Conservation (phyloP, 208 protist species). For the Strigomonas oncopelti region DNA sequence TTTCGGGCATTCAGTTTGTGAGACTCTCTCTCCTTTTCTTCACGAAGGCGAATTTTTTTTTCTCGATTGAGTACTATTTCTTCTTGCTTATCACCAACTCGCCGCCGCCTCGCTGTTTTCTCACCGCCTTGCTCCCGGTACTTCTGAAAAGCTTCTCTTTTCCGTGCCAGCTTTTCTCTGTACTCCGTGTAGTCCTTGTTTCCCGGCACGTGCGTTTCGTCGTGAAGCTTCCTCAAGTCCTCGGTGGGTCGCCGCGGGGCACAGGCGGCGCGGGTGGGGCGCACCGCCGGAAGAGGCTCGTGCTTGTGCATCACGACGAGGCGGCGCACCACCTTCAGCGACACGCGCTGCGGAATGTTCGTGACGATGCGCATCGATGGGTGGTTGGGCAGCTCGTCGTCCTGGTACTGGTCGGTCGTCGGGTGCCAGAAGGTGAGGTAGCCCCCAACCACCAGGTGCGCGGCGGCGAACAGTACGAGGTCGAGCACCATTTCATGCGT, state of each 20-base stretch:
- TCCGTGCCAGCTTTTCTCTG: constrained; percentile 16
- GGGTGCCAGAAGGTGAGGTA: constrained; percentile 93
- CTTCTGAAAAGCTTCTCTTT: background rate
- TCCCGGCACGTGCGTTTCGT: constrained; percentile 55
- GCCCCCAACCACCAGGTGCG: constrained; percentile 80
- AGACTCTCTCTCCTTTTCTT: constrained; percentile 38
- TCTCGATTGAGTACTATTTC: too few relatives aligned
- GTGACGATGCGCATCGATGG: constrained; percentile 79
- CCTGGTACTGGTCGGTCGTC: constrained; percentile 84
- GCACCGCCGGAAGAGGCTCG: constrained; percentile 25
- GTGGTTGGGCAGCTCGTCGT: constrained; percentile 89
- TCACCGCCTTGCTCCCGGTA: background rate
- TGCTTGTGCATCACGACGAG: constrained; percentile 70
- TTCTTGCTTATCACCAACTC: too few relatives aligned
- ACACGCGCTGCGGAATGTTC: constrained; percentile 81
- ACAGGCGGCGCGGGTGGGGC: constrained; percentile 44
- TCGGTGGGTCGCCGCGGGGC: constrained; percentile 32
- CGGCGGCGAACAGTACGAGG: constrained; percentile 90
- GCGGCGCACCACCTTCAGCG: constrained; percentile 72
- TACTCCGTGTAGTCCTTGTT: constrained; percentile 76
- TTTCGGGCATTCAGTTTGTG: background rate
- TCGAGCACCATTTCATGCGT: constrained; percentile 83
- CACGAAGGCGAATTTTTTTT: constrained; percentile 42
- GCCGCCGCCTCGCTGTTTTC: too few relatives aligned
- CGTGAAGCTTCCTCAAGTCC: constrained; percentile 60